Percentiles rank a stretch among this genome's conserved stretches.
Evolutionary conservation across 306 rosid species (phyloP).

Genomic region (Adenanthera pavonina): DNA sequence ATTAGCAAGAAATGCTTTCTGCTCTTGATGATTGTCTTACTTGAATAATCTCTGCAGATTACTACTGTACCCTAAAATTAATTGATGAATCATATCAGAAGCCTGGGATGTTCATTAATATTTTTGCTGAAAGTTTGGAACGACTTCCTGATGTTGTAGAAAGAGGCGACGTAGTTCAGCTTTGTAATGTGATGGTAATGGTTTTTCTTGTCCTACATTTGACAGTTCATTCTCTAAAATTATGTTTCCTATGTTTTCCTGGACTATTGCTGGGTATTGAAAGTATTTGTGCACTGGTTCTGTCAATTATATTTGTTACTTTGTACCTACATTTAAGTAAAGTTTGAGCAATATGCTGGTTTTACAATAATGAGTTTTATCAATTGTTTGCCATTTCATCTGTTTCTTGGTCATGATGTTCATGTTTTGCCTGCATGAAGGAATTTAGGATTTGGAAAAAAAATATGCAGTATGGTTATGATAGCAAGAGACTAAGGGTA

Average conservation of each 20-base stretch:
- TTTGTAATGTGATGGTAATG: constrained; percentile 60
- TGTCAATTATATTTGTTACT: background rate
- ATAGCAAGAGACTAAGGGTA: background rate
- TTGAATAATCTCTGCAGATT: constrained; percentile 60
- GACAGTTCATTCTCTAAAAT: background rate
- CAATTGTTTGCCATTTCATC: background rate
- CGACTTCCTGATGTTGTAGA: constrained; percentile 59
- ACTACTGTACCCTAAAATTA: constrained; percentile 48
- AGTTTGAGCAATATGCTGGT: background rate
- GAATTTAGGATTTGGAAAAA: background rate
- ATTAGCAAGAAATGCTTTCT: background rate
- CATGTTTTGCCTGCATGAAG: background rate
- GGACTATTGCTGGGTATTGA: background rate
- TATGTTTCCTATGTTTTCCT: constrained; percentile 7
- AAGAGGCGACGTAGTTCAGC: constrained; percentile 69
- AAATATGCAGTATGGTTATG: background rate
- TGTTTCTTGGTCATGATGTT: background rate
- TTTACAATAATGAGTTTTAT: background rate
- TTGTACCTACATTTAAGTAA: background rate
- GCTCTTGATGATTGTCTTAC: constrained; percentile 15
- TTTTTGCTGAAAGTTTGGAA: constrained; percentile 54
- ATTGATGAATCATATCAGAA: constrained; percentile 56
- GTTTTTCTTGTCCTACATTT: constrained; percentile 35
- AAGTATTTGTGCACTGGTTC: background rate
- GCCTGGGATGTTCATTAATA: constrained; percentile 49